Evolutionary conservation across 345 rosid genomes (phyloP), one percentile per base, ranked within the genome.

Genomic region (Isatis tinctoria): DNA sequence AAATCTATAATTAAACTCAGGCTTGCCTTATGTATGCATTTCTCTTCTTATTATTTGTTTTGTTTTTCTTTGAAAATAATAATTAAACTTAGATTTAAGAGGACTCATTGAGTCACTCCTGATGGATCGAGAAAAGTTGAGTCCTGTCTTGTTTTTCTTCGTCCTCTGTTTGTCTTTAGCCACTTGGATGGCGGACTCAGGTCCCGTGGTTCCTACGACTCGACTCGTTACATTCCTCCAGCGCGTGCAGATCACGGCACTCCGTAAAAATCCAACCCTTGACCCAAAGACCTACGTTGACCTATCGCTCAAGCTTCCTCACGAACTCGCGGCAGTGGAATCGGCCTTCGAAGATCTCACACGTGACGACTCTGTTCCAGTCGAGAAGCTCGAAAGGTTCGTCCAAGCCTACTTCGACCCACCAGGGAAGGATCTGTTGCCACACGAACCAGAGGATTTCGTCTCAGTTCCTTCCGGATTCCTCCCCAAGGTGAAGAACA

Each of bases 221-320:
- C 80, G 82, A 2, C 49, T 92, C 44, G 69, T 92, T 45, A 17
- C 64, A 10, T 87, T 96, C 80, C 92, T 96, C n/a, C 83, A 83
- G 78, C 75, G 77, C 10, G 66, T 96, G 28, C 98, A 92, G 66
- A 79, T 78, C 69, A 61, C 91, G 12, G 94, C 98, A 14, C 70
- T 84, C 68, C 90, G 88, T 0, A 63, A 73, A 12, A 10, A 5
- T 17, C 40, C 53, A 14, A 14, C 62, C 60, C 87, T 82, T 64
- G 96, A 92, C 60, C 91, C 92, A 2, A 96, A 96, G 73, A 33
- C 36, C 47, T 90, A 85, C 75, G 71, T 95, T 17, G 97, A 95
- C 57, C 70, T 92, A 52, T 81, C 96, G 6, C 81, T 92, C 53
- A 85, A 79, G 71, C 73, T 40, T 56, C 78, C 14, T 30, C 62